These are phyloP conservation scores for Cytospora leucostoma DNA, from an alignment of 2,329 filamentous ascomycete species.

Conservation along the genomic window DNA sequence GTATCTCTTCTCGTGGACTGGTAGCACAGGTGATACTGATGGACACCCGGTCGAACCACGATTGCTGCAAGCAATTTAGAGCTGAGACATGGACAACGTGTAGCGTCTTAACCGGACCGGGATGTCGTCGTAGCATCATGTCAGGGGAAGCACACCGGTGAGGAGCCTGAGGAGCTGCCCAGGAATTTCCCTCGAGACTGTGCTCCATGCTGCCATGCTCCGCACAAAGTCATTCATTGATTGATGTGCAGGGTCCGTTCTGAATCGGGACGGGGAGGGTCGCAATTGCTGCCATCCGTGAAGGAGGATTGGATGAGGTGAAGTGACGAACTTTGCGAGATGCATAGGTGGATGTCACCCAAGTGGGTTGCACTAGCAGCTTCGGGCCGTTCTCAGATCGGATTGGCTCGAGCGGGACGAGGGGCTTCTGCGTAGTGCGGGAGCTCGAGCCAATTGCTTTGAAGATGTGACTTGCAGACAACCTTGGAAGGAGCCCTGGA, in stretches of 20 bases:
- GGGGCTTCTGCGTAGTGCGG: conserved; percentile 20
- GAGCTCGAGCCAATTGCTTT: conserved; percentile 18
- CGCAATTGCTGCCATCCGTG: conserved; percentile 12
- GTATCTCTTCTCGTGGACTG: conserved; percentile 16
- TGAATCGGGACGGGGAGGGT: conserved; percentile 15
- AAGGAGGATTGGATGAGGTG: conserved; percentile 23
- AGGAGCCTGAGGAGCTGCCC: background rate
- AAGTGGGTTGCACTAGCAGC: conserved; percentile 19
- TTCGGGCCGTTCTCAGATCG: conserved; percentile 25
- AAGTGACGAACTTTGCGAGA: conserved; percentile 22
- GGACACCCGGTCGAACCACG: conserved; percentile 11
- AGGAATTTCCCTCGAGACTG: background rate
- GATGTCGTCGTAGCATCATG: conserved; percentile 11
- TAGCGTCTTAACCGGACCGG: conserved; percentile 4
- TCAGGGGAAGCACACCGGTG: conserved; percentile 20
- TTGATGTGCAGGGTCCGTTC: conserved; percentile 17
- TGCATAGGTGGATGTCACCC: conserved; percentile 22
- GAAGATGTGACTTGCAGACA: conserved; percentile 18
- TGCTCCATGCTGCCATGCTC: background rate
- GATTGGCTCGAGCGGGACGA: conserved; percentile 23
- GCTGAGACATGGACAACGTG: conserved; percentile 18
- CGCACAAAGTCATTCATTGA: conserved; percentile 10
- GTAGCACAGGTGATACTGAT: conserved; percentile 22
- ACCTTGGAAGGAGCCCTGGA: conserved; percentile 17
- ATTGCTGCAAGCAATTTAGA: conserved; percentile 26